Evolutionary conservation across 2,329 filamentous ascomycete species (phyloP).

Genomic region (Aspergillus thermomutatus): DNA sequence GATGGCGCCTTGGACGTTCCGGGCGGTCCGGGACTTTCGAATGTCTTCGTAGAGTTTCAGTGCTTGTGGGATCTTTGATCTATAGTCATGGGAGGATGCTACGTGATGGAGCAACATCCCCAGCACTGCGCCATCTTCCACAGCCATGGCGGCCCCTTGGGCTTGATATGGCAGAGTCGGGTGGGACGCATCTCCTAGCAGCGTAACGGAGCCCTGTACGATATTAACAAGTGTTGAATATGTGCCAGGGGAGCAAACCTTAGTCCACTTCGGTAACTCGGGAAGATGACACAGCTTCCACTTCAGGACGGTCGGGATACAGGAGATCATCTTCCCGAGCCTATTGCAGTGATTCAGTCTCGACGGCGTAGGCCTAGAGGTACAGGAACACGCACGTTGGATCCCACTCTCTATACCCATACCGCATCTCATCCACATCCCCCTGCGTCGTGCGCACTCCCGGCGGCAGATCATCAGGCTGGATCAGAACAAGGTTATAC

Average conservation of each 20-base stretch:
- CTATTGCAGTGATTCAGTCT: slow-evolving; percentile 1
- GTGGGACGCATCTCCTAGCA: slow-evolving; percentile 57
- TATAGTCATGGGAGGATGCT: slow-evolving; percentile 38
- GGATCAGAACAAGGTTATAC: slow-evolving; percentile 63
- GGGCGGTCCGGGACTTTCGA: slow-evolving; percentile 15
- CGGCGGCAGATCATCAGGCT: slow-evolving; percentile 49
- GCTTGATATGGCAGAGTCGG: slow-evolving; percentile 60
- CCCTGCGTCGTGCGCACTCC: slow-evolving; percentile 40
- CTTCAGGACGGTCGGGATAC: slow-evolving; percentile 58
- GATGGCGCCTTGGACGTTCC: slow-evolving; percentile 15
- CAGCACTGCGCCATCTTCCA: slow-evolving; percentile 65
- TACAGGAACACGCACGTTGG: slow-evolving; percentile 34
- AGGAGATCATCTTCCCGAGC: slow-evolving; percentile 34
- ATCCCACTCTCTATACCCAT: slow-evolving; percentile 60
- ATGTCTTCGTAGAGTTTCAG: slow-evolving; percentile 14
- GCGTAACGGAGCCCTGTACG: slow-evolving; percentile 10
- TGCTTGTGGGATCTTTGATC: neutral
- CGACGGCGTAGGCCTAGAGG: too few species aligned
- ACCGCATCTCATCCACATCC: slow-evolving; percentile 57
- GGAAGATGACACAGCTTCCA: slow-evolving; percentile 59
- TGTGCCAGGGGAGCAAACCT: neutral
- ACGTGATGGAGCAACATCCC: slow-evolving; percentile 48
- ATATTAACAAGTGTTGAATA: neutral
- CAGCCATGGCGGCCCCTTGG: slow-evolving; percentile 62
- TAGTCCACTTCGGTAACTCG: slow-evolving; percentile 42